These are phyloP conservation scores for Fusarium sp. DNA, from an alignment of 2,329 filamentous ascomycete genomes.

Conservation along the genomic window DNA sequence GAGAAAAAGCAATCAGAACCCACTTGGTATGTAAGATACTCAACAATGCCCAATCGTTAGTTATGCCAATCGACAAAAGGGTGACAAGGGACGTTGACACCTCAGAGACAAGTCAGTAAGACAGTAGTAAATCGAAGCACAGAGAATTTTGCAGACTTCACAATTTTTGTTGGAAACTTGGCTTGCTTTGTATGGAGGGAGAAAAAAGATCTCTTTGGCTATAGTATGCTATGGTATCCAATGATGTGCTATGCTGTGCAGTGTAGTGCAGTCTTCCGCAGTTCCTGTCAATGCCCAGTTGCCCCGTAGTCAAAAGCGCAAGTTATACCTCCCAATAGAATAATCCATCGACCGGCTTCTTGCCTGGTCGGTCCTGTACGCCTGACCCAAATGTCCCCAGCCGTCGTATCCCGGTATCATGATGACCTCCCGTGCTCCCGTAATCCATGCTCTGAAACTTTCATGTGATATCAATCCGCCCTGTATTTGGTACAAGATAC, in stretches of 20 bases:
- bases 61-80: conserved; percentile 9
- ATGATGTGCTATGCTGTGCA: conserved; percentile 45
- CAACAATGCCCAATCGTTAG: conserved; percentile 1
- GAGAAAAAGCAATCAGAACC: conserved; percentile 34
- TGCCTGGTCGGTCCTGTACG: conserved; percentile 45
- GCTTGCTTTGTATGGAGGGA: conserved; percentile 39
- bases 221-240: conserved; percentile 46
- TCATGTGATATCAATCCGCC: conserved; percentile 47
- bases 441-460: conserved; percentile 51
- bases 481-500: conserved; percentile 49
- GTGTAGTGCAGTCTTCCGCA: conserved; percentile 46
- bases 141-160: conserved; percentile 18
- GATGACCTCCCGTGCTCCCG: conserved; percentile 48
- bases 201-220: conserved; percentile 42
- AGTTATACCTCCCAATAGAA: conserved; percentile 36
- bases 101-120: neutral
- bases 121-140: conserved; percentile 4
- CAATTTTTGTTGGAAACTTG: conserved; percentile 13
- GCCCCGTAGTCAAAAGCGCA: conserved; percentile 35
- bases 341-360: conserved; percentile 40
- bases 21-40: conserved; percentile 12
- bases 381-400: conserved; percentile 40
- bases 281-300: conserved; percentile 42
- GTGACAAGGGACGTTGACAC: conserved; percentile 5
- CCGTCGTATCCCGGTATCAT: conserved; percentile 50